Evolutionary conservation across 441 rosid genomes (phyloP).

Genomic region (Gossypium trilobum): DNA sequence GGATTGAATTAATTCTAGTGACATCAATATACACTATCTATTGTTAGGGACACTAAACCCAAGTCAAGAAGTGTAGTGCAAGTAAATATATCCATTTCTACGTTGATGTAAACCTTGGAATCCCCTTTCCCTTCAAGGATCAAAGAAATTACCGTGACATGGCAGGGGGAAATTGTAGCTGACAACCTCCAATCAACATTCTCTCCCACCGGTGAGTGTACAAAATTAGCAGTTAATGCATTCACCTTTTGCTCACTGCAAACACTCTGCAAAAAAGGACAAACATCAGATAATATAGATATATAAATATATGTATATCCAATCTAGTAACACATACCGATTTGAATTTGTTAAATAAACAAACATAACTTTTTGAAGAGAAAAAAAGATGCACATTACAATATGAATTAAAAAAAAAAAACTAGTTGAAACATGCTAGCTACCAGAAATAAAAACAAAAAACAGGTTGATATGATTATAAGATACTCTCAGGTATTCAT

Average conservation of each 20-base stretch:
- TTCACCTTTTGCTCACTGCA: conserved; percentile 82
- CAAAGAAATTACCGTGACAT: conserved; percentile 69
- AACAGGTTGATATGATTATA: not conserved
- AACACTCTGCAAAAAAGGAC: conserved; percentile 64
- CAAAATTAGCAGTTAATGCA: conserved; percentile 86
- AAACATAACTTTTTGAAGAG: not conserved
- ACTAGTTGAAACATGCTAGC: not conserved
- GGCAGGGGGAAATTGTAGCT: conserved; percentile 92
- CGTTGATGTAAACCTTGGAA: not conserved
- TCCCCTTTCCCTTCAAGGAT: conserved; percentile 5
- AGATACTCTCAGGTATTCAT: not conserved
- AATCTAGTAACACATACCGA: not conserved
- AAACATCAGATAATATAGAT: conserved; percentile 6
- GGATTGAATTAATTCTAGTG: too few relatives aligned
- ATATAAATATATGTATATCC: not conserved
- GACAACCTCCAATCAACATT: conserved; percentile 91
- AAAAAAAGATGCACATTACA: not conserved
- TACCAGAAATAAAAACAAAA: not conserved
- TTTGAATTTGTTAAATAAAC: not conserved
- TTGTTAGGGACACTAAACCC: not conserved
- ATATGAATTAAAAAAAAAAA: not conserved
- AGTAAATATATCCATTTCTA: not conserved
- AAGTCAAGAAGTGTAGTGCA: not conserved
- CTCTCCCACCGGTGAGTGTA: conserved; percentile 71
- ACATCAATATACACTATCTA: not conserved